Percentiles rank a stretch among this genome's conserved stretches.
Evolutionary conservation across 2,329 filamentous ascomycete species (phyloP).

Genomic region (Neopestalotiopsis sp.): DNA sequence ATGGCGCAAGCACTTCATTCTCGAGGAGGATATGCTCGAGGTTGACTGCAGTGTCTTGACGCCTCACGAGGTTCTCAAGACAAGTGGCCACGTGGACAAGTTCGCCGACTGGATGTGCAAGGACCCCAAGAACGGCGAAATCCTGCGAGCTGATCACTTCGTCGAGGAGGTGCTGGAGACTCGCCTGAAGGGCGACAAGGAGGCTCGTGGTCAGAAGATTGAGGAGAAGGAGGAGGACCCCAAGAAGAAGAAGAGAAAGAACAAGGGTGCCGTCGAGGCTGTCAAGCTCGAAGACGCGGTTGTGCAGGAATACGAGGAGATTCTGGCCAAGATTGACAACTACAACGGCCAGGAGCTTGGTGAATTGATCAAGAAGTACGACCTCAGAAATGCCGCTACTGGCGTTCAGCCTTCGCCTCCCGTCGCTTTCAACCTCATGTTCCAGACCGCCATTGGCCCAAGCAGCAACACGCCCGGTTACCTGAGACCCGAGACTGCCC

Average conservation of each 20-base stretch:
- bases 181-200: constrained; percentile 87
- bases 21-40: constrained; percentile 95
- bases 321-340: constrained; percentile 93
- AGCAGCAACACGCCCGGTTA: constrained; percentile 87
- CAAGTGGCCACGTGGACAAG: constrained; percentile 94
- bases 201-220: constrained; percentile 83
- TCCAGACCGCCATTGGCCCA: constrained; percentile 92
- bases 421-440: constrained; percentile 98
- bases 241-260: constrained; percentile 89
- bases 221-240: constrained; percentile 74
- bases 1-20: constrained; percentile 93
- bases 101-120: constrained; percentile 99
- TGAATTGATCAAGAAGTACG: constrained; percentile 85
- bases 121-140: constrained; percentile 96
- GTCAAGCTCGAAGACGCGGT: constrained; percentile 87
- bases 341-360: constrained; percentile 88
- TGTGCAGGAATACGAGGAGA: constrained; percentile 88
- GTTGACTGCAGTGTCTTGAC: constrained; percentile 94
- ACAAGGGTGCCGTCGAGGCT: constrained; percentile 74
- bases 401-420: constrained; percentile 79
- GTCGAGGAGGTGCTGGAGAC: constrained; percentile 90
- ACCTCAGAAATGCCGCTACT: constrained; percentile 87
- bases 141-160: constrained; percentile 93
- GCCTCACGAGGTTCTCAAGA: constrained; percentile 92
- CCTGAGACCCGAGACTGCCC: constrained; percentile 91